A percentile compares a stretch with the other conserved stretches of the same genome.
These are phyloP conservation scores for Cordyceps cateniannulata DNA, from an alignment of 2,329 filamentous ascomycete species.

Conservation along the genomic window DNA sequence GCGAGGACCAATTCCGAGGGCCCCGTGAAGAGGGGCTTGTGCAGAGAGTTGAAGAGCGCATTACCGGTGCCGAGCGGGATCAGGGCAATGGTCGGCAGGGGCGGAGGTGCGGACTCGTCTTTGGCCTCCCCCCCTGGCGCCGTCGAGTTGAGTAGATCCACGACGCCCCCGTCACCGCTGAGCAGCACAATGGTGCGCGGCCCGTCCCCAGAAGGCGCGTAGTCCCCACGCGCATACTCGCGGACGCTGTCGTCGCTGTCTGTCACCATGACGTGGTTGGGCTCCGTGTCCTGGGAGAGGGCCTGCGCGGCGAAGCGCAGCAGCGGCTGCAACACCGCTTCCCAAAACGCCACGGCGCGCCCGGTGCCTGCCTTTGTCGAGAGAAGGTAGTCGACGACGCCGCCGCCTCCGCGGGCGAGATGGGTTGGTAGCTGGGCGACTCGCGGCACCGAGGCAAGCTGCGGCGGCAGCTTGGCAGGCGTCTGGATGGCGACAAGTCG, in stretches of 20 bases:
- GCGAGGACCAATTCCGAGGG: constrained; percentile 41
- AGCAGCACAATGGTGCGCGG: constrained; percentile 64
- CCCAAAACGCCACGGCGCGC: constrained; percentile 49
- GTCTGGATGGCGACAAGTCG: constrained; percentile 23
- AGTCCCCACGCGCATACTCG: constrained; percentile 46
- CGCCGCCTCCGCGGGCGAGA: constrained; percentile 16
- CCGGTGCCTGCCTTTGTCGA: constrained; percentile 61
- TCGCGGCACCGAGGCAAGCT: constrained; percentile 30
- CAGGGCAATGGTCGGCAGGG: constrained; percentile 41
- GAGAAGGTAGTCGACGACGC: constrained; percentile 54
- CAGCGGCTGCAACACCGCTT: constrained; percentile 48
- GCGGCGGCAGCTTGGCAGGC: constrained; percentile 28
- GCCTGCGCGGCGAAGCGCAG: constrained; percentile 35
- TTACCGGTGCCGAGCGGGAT: constrained; percentile 61
- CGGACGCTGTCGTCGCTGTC: constrained; percentile 55
- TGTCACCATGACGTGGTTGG: constrained; percentile 44
- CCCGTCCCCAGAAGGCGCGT: constrained; percentile 9
- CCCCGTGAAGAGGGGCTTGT: constrained; percentile 47
- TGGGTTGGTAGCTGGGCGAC: constrained; percentile 33
- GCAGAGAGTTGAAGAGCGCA: constrained; percentile 55
- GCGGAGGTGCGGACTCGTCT: background rate
- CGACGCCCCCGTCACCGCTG: constrained; percentile 80
- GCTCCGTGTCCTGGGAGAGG: constrained; percentile 9
- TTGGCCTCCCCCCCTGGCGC: constrained; percentile 8
- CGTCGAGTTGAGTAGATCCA: constrained; percentile 70